Evolutionary conservation across 208 protist genomes (phyloP), one percentile per base, ranked within the genome.

Genomic region (Endotrypanum monterogeii): DNA sequence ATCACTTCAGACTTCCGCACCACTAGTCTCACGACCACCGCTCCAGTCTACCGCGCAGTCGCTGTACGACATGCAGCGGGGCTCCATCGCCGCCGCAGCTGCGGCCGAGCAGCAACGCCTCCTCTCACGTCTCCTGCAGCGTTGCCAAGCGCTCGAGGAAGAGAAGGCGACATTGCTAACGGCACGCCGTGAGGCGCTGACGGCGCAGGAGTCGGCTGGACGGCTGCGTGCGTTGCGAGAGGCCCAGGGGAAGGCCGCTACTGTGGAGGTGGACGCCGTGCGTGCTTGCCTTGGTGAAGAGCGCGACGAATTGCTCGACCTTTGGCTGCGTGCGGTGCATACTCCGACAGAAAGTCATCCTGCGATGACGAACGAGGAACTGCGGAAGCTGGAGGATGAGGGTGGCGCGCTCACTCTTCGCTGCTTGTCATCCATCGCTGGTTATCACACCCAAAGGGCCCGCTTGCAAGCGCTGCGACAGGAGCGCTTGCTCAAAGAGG

Each of bases 21-120:
- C 37, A 16, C 11, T 54, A 1, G 44, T 46, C 20, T 35, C 41
- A 23, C 41, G 14, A 18, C 63, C 14, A n/a, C 25, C 63, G 44
- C 9, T 55, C 44, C 46, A 68, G 69, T 56, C 52, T 32, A 71
- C 70, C 39, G 25, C 51, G 18, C 76, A 76, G 63, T 54, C 37
- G 51, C 50, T 51, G 11, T 71, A 73, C 62, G 76, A 66, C 46
- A 41, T 62, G n/a, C 70, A 80, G 62, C 67, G 61, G 12, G 37
- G 56, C 4, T 48, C 65, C 65, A 80, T 80, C 61, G 65, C 58
- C 30, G 61, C 23, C 55, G 76, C 70, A 14, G 76, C 76, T 28
- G 63, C 71, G 0, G 76, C 76, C 2, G 76, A 80, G 65, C 73
- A 82, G 67, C 72, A 52, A n/a, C 78, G 78, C n/a, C 72, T 82